phyloP scores from a whole-genome alignment of 1,284 basidiomycete genomes.

The Rhizoctonia solani region DNA sequence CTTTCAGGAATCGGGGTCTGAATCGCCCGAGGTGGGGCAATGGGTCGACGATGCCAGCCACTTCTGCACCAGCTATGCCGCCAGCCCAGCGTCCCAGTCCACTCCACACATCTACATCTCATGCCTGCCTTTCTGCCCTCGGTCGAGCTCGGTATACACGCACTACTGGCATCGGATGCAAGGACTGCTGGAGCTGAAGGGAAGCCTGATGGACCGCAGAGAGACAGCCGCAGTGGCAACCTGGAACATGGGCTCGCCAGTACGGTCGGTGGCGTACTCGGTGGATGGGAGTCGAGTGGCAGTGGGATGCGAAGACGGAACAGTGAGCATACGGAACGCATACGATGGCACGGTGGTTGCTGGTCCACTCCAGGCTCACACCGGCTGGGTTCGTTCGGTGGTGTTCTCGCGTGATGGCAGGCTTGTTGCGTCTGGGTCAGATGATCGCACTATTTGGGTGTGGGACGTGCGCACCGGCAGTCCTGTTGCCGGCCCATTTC shows the following conservation, averaged over 20 bases:
- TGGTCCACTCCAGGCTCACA: not conserved
- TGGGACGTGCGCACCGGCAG: too few species aligned
- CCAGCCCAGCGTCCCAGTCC: not conserved
- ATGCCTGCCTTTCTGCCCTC: not conserved
- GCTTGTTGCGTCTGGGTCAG: too few species aligned
- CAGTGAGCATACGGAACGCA: too few species aligned
- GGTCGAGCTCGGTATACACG: not conserved
- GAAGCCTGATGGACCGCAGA: not conserved
- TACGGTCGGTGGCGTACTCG: not conserved
- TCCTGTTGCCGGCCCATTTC: too few species aligned
- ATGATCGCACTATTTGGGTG: too few species aligned
- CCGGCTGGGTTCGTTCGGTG: not conserved
- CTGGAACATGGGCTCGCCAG: not conserved
- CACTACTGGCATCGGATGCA: not conserved
- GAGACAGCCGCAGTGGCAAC: not conserved
- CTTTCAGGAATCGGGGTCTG: not conserved
- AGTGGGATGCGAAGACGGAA: too few species aligned
- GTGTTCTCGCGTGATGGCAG: not conserved
- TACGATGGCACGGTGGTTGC: not conserved
- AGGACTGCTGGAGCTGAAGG: not conserved
- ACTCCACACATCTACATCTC: constrained; percentile 10
- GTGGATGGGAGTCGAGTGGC: not conserved
- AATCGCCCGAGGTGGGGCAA: not conserved
- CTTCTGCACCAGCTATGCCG: not conserved
- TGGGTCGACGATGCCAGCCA: not conserved